phyloP scores from a whole-genome alignment of 1,284 basidiomycete species.

The Coniferiporia sulphurascens region DNA sequence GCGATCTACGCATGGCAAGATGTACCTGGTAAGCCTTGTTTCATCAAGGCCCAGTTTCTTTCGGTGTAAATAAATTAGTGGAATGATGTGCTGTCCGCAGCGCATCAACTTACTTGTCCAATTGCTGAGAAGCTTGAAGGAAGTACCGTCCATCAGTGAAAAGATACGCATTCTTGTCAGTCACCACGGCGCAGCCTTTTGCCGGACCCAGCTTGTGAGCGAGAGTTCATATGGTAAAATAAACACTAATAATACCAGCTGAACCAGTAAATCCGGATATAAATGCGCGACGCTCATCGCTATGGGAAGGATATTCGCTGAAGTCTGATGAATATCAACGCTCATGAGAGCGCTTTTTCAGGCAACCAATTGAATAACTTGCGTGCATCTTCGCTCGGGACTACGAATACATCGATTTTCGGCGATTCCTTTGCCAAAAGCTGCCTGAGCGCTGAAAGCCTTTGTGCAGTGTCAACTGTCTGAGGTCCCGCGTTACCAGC shows the following conservation, averaged over 20 bases:
- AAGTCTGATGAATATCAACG: conserved; percentile 51
- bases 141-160: conserved; percentile 96
- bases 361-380: conserved; percentile 29
- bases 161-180: conserved; percentile 64
- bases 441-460: conserved; percentile 55
- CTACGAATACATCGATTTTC: conserved; percentile 65
- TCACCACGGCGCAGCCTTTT: conserved; percentile 77
- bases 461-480: conserved; percentile 57
- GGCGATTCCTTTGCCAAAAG: conserved; percentile 59
- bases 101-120: conserved; percentile 58
- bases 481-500: conserved; percentile 31
- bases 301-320: conserved; percentile 85
- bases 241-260: conserved; percentile 50
- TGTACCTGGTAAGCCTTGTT: conserved; percentile 73
- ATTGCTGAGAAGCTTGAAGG: conserved; percentile 85
- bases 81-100: not conserved
- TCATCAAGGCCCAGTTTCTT: conserved; percentile 92
- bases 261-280: conserved; percentile 94
- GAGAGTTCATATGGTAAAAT: not conserved
- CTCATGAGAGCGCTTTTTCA: not conserved
- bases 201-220: conserved; percentile 14
- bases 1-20: conserved; percentile 1
- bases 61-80: not conserved
- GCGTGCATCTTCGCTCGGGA: conserved; percentile 90
- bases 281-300: conserved; percentile 81